Percentiles rank a stretch among this genome's conserved stretches.
These are phyloP conservation scores for Arachis stenosperma DNA, from an alignment of 306 rosid species.

Conservation along the genomic window DNA sequence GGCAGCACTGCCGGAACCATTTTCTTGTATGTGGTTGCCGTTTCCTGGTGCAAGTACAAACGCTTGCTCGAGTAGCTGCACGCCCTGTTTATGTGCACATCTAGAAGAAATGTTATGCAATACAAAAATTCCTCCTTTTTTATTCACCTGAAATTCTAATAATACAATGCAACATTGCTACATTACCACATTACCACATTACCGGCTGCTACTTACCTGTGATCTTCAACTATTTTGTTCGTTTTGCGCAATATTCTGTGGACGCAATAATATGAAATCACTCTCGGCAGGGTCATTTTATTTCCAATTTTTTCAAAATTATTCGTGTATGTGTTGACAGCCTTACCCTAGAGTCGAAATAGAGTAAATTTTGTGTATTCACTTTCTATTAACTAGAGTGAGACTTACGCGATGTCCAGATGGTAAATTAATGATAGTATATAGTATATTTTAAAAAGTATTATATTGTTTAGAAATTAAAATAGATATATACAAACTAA, in stretches of 20 bases:
- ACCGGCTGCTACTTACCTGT: neutral
- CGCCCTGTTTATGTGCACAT: slow-evolving; percentile 15
- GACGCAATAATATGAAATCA: neutral
- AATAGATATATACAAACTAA: no score
- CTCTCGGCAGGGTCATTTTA: neutral
- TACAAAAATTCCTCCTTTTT: neutral
- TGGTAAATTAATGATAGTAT: no score
- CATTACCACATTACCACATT: neutral
- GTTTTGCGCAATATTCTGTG: slow-evolving; percentile 19
- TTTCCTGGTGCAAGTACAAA: slow-evolving; percentile 92
- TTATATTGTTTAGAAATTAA: no score
- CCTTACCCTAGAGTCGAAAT: neutral
- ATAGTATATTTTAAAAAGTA: no score
- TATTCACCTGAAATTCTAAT: neutral
- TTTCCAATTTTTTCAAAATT: neutral
- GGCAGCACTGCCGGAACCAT: slow-evolving; percentile 73
- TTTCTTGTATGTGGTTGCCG: slow-evolving; percentile 76
- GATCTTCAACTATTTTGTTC: slow-evolving; percentile 24
- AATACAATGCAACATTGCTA: neutral
- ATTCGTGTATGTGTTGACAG: neutral
- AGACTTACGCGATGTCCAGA: no score
- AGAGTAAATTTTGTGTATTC: no score
- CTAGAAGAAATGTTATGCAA: slow-evolving; percentile 4
- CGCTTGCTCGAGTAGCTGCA: slow-evolving; percentile 72
- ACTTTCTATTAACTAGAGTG: no score